Base-by-base conservation (phyloP, 306 rosid genomes). In the Cucurbita argyrosperma region DNA sequence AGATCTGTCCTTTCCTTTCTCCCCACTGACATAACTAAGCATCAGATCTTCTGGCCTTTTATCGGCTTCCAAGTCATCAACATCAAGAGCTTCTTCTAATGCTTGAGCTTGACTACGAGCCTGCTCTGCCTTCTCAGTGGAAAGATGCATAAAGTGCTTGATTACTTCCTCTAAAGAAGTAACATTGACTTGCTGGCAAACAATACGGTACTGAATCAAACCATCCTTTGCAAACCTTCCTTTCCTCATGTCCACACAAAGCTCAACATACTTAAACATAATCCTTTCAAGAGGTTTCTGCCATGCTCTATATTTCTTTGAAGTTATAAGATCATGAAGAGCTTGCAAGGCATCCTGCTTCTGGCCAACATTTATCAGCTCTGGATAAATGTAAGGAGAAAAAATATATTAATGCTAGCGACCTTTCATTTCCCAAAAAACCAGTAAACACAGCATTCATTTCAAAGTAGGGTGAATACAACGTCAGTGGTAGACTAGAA, bases 211-310 rank as follows among this genome's bases (percentile, higher is more conserved):
- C 71, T 95, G 99, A 78, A 95, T 95, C 14, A 95, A 93, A 42
- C 99, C 99, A 61, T 95, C 99, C 79, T 95, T 95, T 1, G 99
- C 99, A 76, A 87, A 95, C 15, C 99, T 79, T 7, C 99, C 99
- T 72, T 87, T 91, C 40, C 97, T 80, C 89, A 95, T 76, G 71
- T 88, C 96, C 1, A 95, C 99, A 35, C 99, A 95, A 10, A 95
- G 91, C 54, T 95, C 99, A 1, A 95, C 95, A 76, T 95, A 95
- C 82, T 95, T 95, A 19, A 95, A 89, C 99, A 95, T 95, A 40
- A 92, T 95, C 79, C 79, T 85, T 63, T 95, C 99, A 5, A 91
- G 90, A 3, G 97, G 87, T 83, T 95, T 95, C 76, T 95, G 99
- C 99, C 99, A 95, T 30, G 97, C 97, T 59, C 99, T 80, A 61